Percentiles rank a stretch among this genome's conserved stretches.
phyloP scores from a whole-genome alignment of 208 protist species.

The Acanthamoeba lenticulata region DNA sequence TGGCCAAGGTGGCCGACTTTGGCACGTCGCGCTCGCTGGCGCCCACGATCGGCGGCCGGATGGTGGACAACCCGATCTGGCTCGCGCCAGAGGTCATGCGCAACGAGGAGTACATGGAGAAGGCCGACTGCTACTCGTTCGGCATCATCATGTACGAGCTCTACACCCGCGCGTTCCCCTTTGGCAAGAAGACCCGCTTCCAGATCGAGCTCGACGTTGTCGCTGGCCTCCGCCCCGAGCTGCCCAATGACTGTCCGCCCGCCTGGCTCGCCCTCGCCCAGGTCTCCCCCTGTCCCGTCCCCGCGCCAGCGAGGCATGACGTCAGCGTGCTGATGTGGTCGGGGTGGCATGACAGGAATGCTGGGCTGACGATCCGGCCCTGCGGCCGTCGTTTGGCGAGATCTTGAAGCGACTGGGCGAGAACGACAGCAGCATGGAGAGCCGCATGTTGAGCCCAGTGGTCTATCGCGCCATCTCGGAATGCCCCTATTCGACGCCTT shows the following conservation, averaged over 20 bases:
- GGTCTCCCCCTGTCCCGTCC: too few species aligned
- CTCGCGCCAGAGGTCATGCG: slow-evolving; percentile 78
- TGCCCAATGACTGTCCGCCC: not conserved
- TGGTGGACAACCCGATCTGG: slow-evolving; percentile 71
- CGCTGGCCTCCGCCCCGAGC: not conserved
- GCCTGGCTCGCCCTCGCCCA: not conserved
- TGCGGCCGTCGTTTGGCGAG: slow-evolving; percentile 30
- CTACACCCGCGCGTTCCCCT: slow-evolving; percentile 14
- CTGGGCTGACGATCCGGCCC: slow-evolving; percentile 20
- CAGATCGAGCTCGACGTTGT: slow-evolving; percentile 64
- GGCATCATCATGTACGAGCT: slow-evolving; percentile 73
- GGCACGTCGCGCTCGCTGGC: slow-evolving; percentile 69
- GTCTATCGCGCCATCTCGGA: not conserved
- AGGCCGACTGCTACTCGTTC: slow-evolving; percentile 74
- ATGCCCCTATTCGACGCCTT: not conserved
- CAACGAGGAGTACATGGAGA: slow-evolving; percentile 77
- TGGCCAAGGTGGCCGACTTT: slow-evolving; percentile 80
- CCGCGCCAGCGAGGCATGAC: not conserved
- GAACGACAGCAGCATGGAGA: not conserved
- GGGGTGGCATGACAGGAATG: not conserved
- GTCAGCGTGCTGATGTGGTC: too few species aligned
- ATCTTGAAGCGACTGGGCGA: not conserved
- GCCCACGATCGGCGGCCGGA: slow-evolving; percentile 43
- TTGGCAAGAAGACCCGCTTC: slow-evolving; percentile 33
- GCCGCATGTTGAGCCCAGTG: not conserved